phyloP scores from a whole-genome alignment of 2,329 filamentous ascomycete species.

The Fusarium pseudoanthophilum region DNA sequence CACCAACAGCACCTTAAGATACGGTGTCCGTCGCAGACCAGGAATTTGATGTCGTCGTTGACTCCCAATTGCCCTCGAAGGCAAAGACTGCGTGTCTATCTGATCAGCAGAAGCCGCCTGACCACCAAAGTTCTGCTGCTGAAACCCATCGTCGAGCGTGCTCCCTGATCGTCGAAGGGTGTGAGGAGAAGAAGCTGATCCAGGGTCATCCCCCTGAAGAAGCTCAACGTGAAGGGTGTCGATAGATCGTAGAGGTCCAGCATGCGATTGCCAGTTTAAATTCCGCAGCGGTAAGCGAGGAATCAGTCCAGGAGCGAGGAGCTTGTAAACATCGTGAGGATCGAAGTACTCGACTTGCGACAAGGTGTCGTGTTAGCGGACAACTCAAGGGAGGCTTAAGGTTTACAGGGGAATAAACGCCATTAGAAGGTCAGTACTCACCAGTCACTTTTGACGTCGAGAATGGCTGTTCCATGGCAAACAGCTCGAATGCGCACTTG shows the following conservation, averaged over 20 bases:
- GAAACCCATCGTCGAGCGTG: conserved; percentile 68
- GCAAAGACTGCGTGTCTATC: conserved; percentile 49
- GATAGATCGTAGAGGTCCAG: conserved; percentile 90
- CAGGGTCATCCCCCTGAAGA: conserved; percentile 68
- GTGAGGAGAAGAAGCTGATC: conserved; percentile 47
- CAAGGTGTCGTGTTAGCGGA: conserved; percentile 34
- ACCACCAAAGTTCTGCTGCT: conserved; percentile 64
- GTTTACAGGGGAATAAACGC: neutral
- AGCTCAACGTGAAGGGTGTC: conserved; percentile 92
- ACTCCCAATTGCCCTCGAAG: conserved; percentile 48
- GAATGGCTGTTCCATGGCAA: conserved; percentile 71
- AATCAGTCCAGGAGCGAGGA: conserved; percentile 80
- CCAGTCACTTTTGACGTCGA: conserved; percentile 83
- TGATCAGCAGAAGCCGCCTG: conserved; percentile 53
- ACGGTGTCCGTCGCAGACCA: conserved; percentile 89
- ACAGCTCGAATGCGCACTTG: conserved; percentile 41
- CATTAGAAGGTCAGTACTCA: conserved; percentile 48
- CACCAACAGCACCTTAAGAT: conserved; percentile 89
- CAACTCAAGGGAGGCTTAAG: neutral
- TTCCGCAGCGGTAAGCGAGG: conserved; percentile 87
- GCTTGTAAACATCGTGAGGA: conserved; percentile 86
- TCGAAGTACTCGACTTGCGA: conserved; percentile 91
- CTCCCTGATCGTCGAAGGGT: conserved; percentile 48
- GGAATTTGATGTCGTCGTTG: conserved; percentile 90
- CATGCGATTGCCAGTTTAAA: conserved; percentile 96